A percentile compares a stretch with the other conserved stretches of the same genome.
These are phyloP conservation scores for Phytophthora uliginosa DNA, from an alignment of 352 stramenopile species.

Conservation along the genomic window DNA sequence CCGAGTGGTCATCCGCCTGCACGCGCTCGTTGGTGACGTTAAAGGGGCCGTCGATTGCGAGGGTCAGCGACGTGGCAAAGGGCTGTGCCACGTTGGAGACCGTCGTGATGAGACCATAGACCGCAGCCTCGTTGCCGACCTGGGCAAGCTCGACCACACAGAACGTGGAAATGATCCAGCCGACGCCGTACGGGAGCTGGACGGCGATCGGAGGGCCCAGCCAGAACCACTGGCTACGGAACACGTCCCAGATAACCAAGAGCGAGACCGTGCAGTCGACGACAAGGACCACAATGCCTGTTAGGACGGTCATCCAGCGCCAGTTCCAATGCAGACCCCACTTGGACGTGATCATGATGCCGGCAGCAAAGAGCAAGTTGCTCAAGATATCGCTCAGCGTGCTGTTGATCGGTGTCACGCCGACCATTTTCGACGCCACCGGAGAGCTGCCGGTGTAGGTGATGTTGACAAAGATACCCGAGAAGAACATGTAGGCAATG, in stretches of 20 bases:
- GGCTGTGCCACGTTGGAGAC: conserved; percentile 22
- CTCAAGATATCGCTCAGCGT: conserved; percentile 34
- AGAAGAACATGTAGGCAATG: conserved; percentile 41
- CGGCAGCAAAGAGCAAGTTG: conserved; percentile 33
- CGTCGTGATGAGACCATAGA: conserved; percentile 44
- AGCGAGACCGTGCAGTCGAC: conserved; percentile 15
- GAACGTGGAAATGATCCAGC: conserved; percentile 44
- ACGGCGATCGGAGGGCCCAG: conserved; percentile 18
- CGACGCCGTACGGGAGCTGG: conserved; percentile 19
- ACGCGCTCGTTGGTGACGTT: conserved; percentile 12
- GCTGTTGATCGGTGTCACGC: conserved; percentile 38
- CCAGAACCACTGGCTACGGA: conserved; percentile 26
- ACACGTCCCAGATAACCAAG: conserved; percentile 15
- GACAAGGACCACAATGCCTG: conserved; percentile 28
- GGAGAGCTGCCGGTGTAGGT: conserved; percentile 30
- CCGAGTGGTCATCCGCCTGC: too few relatives aligned
- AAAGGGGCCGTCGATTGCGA: conserved; percentile 15
- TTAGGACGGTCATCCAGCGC: conserved; percentile 40
- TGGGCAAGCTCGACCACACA: conserved; percentile 30
- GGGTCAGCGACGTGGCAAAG: conserved; percentile 17
- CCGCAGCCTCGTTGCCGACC: conserved; percentile 39
- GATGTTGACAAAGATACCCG: conserved; percentile 36
- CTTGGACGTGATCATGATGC: conserved; percentile 44
- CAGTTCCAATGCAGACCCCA: conserved; percentile 49
- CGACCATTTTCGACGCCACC: conserved; percentile 30